These are phyloP conservation scores for Camellia granthamiana DNA, from an alignment of 148 eudicot genomes.

Conservation along the genomic window DNA sequence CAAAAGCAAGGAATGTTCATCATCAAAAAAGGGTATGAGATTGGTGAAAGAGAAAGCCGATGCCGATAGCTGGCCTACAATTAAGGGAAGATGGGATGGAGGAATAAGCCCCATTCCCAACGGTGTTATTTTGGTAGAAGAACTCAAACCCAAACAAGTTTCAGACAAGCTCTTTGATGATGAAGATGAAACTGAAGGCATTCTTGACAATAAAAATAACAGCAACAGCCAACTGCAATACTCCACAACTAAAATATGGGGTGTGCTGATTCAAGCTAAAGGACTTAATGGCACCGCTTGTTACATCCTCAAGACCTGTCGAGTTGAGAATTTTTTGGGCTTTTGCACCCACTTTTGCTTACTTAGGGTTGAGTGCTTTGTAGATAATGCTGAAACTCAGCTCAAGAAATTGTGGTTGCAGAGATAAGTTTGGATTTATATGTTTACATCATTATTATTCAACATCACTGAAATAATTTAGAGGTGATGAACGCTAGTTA, in stretches of 20 bases:
- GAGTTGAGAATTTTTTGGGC: slow-evolving; percentile 35
- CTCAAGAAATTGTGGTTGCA: slow-evolving; percentile 33
- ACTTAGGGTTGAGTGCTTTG: slow-evolving; percentile 38
- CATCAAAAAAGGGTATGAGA: slow-evolving; percentile 13
- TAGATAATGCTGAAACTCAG: slow-evolving; percentile 25
- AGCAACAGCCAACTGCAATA: slow-evolving; percentile 1
- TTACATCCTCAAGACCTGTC: slow-evolving; percentile 44
- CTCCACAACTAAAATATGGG: slow-evolving; percentile 37
- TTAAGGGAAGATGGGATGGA: slow-evolving; percentile 33
- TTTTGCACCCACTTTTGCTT: slow-evolving; percentile 43
- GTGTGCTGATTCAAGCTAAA: slow-evolving; percentile 44
- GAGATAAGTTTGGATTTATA: neutral
- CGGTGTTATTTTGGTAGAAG: slow-evolving; percentile 47
- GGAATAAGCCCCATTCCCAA: slow-evolving; percentile 24
- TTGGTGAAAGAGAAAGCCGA: slow-evolving; percentile 38
- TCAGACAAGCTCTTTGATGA: neutral
- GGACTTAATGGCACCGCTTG: slow-evolving; percentile 37
- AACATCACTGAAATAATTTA: too few relatives aligned
- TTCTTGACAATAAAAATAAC: too few relatives aligned
- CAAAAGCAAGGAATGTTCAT: neutral
- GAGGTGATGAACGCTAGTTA: too few relatives aligned
- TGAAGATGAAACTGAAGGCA: neutral
- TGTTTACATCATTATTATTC: neutral
- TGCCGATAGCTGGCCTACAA: slow-evolving; percentile 32
- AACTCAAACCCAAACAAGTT: slow-evolving; percentile 22